phyloP scores from a whole-genome alignment of 192 early-diverging fungal species.

The Podila minutissima region DNA sequence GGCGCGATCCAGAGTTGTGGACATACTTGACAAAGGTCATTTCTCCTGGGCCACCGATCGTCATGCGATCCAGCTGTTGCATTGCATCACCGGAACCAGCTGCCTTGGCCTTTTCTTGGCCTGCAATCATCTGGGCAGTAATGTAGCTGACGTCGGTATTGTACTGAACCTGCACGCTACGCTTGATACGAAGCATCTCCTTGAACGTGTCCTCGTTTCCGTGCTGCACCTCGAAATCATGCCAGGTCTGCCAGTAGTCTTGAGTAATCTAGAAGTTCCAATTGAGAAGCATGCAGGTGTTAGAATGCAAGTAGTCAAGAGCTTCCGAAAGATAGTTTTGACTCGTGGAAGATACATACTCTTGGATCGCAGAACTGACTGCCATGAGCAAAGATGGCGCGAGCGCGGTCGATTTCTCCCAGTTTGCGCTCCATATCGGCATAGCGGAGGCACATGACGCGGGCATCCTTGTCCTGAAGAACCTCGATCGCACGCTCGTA shows the following conservation, averaged over 20 bases:
- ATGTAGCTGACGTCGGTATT: conserved; percentile 74
- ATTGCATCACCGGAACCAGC: conserved; percentile 38
- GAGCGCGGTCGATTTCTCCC: conserved; percentile 95
- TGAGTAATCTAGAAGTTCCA: conserved; percentile 53
- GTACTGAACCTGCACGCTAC: conserved; percentile 85
- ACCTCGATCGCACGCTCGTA: conserved; percentile 92
- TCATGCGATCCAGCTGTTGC: conserved; percentile 50
- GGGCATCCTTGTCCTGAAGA: conserved; percentile 83
- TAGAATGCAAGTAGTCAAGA: not conserved
- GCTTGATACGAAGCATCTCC: conserved; percentile 96
- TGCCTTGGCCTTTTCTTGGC: conserved; percentile 37
- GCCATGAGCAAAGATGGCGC: conserved; percentile 88
- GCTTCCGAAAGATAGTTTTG: not conserved
- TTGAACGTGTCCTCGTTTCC: conserved; percentile 99
- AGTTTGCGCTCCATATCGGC: conserved; percentile 88
- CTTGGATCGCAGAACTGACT: conserved; percentile 91
- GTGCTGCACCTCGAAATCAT: conserved; percentile 96
- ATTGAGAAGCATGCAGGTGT: not conserved
- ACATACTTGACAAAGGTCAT: conserved; percentile 53
- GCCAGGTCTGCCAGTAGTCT: conserved; percentile 91
- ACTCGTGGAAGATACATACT: conserved; percentile 30
- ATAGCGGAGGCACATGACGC: conserved; percentile 83
- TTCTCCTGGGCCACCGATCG: conserved; percentile 38
- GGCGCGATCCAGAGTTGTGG: not conserved
- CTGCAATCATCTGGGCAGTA: conserved; percentile 47